phyloP scores from a whole-genome alignment of 2,329 filamentous ascomycete genomes.

The Fusarium humuli region DNA sequence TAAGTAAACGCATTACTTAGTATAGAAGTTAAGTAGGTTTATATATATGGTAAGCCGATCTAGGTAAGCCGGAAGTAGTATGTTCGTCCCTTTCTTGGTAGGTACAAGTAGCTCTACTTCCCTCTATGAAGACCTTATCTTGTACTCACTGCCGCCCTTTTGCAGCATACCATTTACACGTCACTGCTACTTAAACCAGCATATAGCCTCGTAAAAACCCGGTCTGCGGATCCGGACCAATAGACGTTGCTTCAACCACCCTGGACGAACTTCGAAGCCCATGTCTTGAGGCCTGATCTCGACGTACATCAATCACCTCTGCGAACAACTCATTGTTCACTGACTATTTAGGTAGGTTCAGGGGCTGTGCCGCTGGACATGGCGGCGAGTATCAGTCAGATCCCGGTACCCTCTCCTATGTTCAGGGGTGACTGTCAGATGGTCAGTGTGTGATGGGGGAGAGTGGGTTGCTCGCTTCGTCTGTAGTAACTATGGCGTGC shows the following conservation, averaged over 20 bases:
- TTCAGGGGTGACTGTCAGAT: conserved; percentile 15
- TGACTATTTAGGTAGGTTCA: neutral
- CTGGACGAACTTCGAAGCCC: neutral
- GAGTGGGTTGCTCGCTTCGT: conserved; percentile 8
- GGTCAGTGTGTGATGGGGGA: neutral
- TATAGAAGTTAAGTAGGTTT: neutral
- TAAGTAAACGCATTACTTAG: neutral
- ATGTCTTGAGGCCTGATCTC: neutral
- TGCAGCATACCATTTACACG: neutral
- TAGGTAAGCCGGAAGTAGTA: neutral
- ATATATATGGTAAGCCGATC: neutral
- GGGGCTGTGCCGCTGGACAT: neutral
- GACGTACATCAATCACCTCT: neutral
- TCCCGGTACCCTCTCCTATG: neutral
- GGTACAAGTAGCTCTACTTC: neutral
- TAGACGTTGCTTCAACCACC: neutral
- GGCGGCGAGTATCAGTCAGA: neutral
- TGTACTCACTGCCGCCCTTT: neutral
- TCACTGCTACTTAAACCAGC: neutral
- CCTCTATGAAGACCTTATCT: neutral
- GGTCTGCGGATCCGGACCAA: conserved; percentile 9
- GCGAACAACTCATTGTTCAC: neutral
- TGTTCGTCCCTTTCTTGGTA: neutral
- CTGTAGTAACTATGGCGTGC: conserved; percentile 35
- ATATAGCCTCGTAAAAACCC: neutral